Evolutionary conservation across 164 flowering plant species (phyloP), one percentile per base, ranked within the genome.

Genomic region (Aristolochia californica): DNA sequence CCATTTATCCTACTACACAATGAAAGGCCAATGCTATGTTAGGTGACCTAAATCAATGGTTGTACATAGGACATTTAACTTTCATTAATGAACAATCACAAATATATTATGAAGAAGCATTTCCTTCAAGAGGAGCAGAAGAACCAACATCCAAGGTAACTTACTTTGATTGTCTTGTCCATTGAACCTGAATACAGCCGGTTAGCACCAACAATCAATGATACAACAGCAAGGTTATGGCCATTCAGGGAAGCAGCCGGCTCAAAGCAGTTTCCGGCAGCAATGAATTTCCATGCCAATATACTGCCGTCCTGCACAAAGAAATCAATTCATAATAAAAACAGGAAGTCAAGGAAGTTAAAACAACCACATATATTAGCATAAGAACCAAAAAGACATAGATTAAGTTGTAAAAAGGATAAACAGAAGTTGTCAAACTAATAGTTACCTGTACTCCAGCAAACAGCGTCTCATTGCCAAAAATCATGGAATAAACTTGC

Each of bases 171-270:
- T 49, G 95, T 67, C 52, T 78, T 21, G 70, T 94, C 99, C 95
- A 90, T 87, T 27, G 97, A 90, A 61, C 97, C 95, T 66, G 99
- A 94, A 70, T 79, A 94, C 4, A 94, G 78, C 65, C 87, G 77
- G 59, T 82, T 84, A 56, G 82, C 95, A 61, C 97, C 99, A 66
- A 88, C 88, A 58, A 84, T 80, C 62, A 94, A 72, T 43, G 99
- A 72, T 45, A 87, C 82, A 62, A 94, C 95, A 52, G 84, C 76
- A 44, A 56, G 72, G 7, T 53, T 79, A 69, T 94, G 99, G 26
- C 87, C 88, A 57, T 50, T 67, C n/a, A 90, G 88, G 58, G 88
- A 75, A 55, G 89, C 87, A 62, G 83, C 93, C 49, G 96, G 96
- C 58, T 90, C 95, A 74, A 94, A 94, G 60, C 63, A 53, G 60